phyloP scores from a whole-genome alignment of 495 filamentous ascomycete genomes.

The Aspergillus incahuasiensis region DNA sequence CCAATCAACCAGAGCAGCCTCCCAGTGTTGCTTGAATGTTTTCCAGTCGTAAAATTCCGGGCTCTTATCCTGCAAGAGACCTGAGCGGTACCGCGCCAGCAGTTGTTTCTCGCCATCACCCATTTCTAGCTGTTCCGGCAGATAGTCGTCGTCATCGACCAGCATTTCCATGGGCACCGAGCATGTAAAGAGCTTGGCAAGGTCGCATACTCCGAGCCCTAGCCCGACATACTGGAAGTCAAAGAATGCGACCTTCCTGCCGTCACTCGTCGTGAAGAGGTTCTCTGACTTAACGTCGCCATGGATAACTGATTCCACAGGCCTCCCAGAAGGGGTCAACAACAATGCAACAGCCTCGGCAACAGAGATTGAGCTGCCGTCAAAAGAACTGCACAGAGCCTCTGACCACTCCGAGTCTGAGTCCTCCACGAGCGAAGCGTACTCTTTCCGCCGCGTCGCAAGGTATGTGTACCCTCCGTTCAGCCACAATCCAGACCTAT shows the following conservation, averaged over 20 bases:
- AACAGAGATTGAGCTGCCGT: constrained; percentile 19
- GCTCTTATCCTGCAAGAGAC: constrained; percentile 14
- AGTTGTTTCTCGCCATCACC: constrained; percentile 26
- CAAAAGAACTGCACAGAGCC: constrained; percentile 16
- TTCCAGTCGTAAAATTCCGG: constrained; percentile 25
- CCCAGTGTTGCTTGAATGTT: constrained; percentile 32
- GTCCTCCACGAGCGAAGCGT: constrained; percentile 25
- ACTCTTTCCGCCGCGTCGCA: constrained; percentile 33
- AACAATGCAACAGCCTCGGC: constrained; percentile 31
- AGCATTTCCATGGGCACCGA: constrained; percentile 33
- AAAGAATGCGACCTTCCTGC: constrained; percentile 34
- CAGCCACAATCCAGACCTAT: constrained; percentile 25
- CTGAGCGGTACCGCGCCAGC: constrained; percentile 23
- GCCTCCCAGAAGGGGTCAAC: constrained; percentile 26
- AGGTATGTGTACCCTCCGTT: constrained; percentile 42
- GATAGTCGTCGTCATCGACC: constrained; percentile 16
- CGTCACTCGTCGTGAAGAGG: constrained; percentile 31
- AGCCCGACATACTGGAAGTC: constrained; percentile 40
- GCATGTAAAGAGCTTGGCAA: constrained; percentile 40
- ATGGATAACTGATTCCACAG: constrained; percentile 35
- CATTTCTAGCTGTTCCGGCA: constrained; percentile 29
- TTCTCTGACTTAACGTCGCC: constrained; percentile 43
- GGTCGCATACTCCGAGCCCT: constrained; percentile 36
- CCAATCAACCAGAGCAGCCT: constrained; percentile 39
- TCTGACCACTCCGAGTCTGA: constrained; percentile 31